Conservation (phyloP, 441 rosid genomes). For the Jatropha multifida region DNA sequence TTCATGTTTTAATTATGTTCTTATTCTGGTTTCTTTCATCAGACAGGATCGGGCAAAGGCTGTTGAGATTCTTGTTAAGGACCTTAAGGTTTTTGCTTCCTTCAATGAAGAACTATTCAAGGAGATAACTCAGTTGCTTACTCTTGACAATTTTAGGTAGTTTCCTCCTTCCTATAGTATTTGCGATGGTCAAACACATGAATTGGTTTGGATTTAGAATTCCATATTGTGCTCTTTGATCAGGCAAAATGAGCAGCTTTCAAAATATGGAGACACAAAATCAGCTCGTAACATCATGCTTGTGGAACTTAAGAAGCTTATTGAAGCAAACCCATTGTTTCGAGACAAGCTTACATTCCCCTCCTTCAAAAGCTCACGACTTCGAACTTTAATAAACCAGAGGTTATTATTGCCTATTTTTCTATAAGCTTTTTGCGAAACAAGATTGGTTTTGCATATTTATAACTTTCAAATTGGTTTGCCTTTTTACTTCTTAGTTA, state of each 20-base stretch:
- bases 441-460: background rate
- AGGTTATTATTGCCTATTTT: constrained; percentile 44
- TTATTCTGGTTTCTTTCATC: constrained; percentile 18
- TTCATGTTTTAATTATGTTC: background rate
- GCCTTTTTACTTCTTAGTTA: background rate
- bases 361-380: constrained; percentile 65
- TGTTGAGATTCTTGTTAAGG: constrained; percentile 53
- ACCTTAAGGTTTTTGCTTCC: constrained; percentile 46
- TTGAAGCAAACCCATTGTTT: constrained; percentile 88
- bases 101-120: constrained; percentile 63
- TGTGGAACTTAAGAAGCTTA: constrained; percentile 79
- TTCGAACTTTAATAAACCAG: constrained; percentile 85
- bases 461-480: background rate
- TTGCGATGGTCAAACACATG: background rate
- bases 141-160: constrained; percentile 55
- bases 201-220: background rate
- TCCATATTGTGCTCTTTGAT: constrained; percentile 1
- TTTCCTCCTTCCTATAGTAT: background rate
- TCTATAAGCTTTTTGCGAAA: constrained; percentile 8
- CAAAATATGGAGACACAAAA: constrained; percentile 90
- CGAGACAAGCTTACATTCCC: constrained; percentile 84
- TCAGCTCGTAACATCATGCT: constrained; percentile 86
- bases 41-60: constrained; percentile 57
- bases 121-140: constrained; percentile 52
- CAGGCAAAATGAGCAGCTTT: constrained; percentile 94